Percentiles rank a stretch among this genome's conserved stretches.
Conservation (phyloP, 1,284 basidiomycete genomes). For the Irpex rosettiformis region DNA sequence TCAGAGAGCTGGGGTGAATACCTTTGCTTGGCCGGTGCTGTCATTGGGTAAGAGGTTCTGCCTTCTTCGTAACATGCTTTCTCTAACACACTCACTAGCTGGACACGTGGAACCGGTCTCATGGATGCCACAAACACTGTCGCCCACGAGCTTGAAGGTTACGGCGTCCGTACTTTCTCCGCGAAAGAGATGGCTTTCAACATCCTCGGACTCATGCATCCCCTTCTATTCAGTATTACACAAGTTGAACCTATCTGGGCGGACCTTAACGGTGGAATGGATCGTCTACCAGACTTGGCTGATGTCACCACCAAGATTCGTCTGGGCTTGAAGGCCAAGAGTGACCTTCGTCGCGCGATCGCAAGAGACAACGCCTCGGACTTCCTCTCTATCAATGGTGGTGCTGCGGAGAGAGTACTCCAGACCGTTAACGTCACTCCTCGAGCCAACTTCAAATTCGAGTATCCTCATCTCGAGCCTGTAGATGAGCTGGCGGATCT, state of each 20-base stretch:
- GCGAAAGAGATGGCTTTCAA: slow-evolving; percentile 99
- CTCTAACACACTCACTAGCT: slow-evolving; percentile 43
- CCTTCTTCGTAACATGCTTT: slow-evolving; percentile 1
- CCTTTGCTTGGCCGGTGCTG: slow-evolving; percentile 94
- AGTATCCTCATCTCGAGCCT: slow-evolving; percentile 82
- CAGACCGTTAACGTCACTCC: slow-evolving; percentile 93
- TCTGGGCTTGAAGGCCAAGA: slow-evolving; percentile 71
- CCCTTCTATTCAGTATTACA: slow-evolving; percentile 99
- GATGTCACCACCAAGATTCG: slow-evolving; percentile 91
- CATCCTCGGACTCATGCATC: slow-evolving; percentile 98
- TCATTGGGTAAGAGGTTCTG: slow-evolving; percentile 76
- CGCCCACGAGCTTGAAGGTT: slow-evolving; percentile 90
- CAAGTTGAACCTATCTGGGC: slow-evolving; percentile 99
- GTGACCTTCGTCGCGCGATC: slow-evolving; percentile 90
- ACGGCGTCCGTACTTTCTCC: slow-evolving; percentile 96
- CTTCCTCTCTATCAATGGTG: slow-evolving; percentile 89
- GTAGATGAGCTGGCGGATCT: slow-evolving; percentile 69
- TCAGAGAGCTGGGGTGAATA: slow-evolving; percentile 99
- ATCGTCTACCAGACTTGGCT: slow-evolving; percentile 91
- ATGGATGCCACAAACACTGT: slow-evolving; percentile 97
- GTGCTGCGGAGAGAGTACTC: slow-evolving; percentile 89
- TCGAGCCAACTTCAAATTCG: slow-evolving; percentile 95
- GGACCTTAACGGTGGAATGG: slow-evolving; percentile 96
- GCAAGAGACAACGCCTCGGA: slow-evolving; percentile 93
- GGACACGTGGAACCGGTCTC: slow-evolving; percentile 97